Evolutionary conservation across 345 rosid genomes (phyloP), one percentile per base, ranked within the genome.

Genomic region (Rhodomyrtus tomentosa): DNA sequence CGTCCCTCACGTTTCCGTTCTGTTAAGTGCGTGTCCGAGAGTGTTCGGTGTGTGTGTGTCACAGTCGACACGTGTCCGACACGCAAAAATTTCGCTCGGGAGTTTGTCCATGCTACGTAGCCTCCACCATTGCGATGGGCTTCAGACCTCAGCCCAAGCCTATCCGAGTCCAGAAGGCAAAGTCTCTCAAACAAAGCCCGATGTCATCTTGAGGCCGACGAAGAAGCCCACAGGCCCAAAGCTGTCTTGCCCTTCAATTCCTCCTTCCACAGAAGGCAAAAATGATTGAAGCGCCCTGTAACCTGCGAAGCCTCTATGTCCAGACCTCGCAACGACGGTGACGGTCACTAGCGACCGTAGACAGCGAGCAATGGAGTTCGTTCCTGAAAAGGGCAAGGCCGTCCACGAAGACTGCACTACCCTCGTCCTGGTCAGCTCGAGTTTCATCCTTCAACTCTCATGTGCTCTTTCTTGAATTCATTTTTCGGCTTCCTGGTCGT

Each of bases 381-480:
- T 95, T 80, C 68, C 85, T 21, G 96, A 91, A 83, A 88, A 93
- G 85, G 98, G 91, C 74, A 94, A 91, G 85, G 88, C 82, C 22
- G 82, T 86, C n/a, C 85, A 83, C 83, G 85, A 88, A 81, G 93
- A 94, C 12, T 93, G 95, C 91, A 88, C 96, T 14, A 90, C 92
- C 83, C 90, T 96, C 25, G 73, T 96, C 83, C 90, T 96, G 92
- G 98, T 95, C 56, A 59, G 90, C 88, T 83, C 24, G 12, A 27
- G 13, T 52, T 72, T 72, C 14, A 27, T 74, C 51, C 38, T 36
- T 58, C 36, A 24, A 14, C 54, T 49, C 38, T 81, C 56, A 0
- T 18, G 51, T 54, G 40, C 50, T 51, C 21, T 10, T 81, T 7
- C 55, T 51, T 9, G 52, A 45, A 45, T 16, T 81, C 54, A 27